These are phyloP conservation scores for Penicillium herquei DNA, from an alignment of 495 filamentous ascomycete genomes.

Conservation along the genomic window DNA sequence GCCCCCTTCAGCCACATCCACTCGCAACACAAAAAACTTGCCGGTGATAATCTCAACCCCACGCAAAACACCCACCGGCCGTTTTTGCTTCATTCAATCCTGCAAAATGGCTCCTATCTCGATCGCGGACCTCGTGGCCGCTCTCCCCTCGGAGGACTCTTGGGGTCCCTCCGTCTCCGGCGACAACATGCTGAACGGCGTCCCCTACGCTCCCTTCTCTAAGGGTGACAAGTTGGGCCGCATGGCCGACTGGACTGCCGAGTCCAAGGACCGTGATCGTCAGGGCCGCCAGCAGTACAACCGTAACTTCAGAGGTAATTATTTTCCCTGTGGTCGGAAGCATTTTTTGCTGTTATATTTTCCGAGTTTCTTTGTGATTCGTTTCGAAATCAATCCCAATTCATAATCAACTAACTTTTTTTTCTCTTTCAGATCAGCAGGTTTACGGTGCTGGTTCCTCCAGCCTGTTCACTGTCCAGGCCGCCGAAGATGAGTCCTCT, in stretches of 20 bases:
- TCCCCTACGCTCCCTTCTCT: constrained; percentile 95
- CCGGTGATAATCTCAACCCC: constrained; percentile 32
- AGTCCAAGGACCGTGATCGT: constrained; percentile 82
- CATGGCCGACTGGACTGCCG: constrained; percentile 98
- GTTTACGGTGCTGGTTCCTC: constrained; percentile 90
- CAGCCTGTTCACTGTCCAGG: constrained; percentile 82
- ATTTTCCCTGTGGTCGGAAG: neutral
- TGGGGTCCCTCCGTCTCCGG: constrained; percentile 83
- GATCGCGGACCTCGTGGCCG: constrained; percentile 57
- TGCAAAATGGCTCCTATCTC: constrained; percentile 54
- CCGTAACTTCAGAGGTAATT: constrained; percentile 81
- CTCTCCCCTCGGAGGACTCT: constrained; percentile 62
- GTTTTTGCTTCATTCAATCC: constrained; percentile 15
- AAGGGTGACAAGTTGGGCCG: constrained; percentile 98
- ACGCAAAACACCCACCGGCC: constrained; percentile 17
- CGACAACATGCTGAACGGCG: constrained; percentile 86
- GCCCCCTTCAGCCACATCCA: constrained; percentile 29
- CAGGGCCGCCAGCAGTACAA: constrained; percentile 85
- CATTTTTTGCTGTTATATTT: neutral
- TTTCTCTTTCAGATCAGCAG: constrained; percentile 71
- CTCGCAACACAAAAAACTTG: constrained; percentile 48
- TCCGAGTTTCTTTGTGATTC: constrained; percentile 2
- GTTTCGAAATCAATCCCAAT: neutral
- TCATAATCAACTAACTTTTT: constrained; percentile 9
- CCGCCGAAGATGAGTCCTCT: constrained; percentile 91